Evolutionary conservation across 1,139 yeast species (phyloP), one percentile per base, ranked within the genome.

Genomic region (Candida sp.): DNA sequence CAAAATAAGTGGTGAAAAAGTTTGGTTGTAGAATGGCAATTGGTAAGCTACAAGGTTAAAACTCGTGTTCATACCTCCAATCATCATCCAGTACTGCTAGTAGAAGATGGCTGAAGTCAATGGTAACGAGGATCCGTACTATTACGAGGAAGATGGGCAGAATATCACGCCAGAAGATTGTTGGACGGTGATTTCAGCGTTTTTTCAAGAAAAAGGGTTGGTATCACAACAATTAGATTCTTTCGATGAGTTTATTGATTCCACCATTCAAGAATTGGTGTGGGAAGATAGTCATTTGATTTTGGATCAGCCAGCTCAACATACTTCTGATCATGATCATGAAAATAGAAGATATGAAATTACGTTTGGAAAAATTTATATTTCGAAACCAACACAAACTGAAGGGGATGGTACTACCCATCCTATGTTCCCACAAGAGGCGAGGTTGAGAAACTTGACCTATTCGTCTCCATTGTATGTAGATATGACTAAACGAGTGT

Each of bases 331-430:
- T 54, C 79, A 81, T 46, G 98, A 93, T 64, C 87, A 88, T 61
- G 82, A 88, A 56, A 90, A 88, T 66, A 84, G 90, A 66, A 82
- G 97, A 52, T 95, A 89, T 61, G 98, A 91, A 67, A 93, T 95
- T 60, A 83, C 91, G 25, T 95, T 95, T 68, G 99, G 99, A 51
- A 95, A 93, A 66, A 93, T 95, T 58, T 95, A 88, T 66, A 82
- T 95, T 54, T 90, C 98, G 35, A 88, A 93, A 58, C 99, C 99
- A 35, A 89, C 97, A 41, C 96, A 93, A 81, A 95, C 98, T 21
- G 99, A 95, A 72, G 97, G 98, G 29, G 99, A 95, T 70, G 99
- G 99, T 72, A 90, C 96, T 29, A 91, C 98, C n/a, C 95, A 90
- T 58, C 95, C 96, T 15, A 84, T 95, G 86, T 88, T 88, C 64